Base-by-base conservation (phyloP, 1,139 yeast species). In the Eremothecium gossypii region DNA sequence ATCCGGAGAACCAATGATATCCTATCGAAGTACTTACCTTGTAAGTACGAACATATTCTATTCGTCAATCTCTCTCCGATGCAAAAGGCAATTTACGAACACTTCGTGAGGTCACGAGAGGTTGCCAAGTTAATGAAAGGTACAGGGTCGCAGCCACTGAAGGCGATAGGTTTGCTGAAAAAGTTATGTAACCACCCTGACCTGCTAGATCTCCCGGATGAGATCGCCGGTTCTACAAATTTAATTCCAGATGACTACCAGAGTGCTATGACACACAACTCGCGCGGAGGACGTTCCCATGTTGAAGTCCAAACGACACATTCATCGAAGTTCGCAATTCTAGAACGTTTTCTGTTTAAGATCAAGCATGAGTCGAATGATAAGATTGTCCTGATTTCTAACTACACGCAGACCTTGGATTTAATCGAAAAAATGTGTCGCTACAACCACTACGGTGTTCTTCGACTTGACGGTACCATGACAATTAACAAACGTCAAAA, bases 1-100 rank as follows among this genome's bases (percentile, higher is more conserved):
- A 93, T 91, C 47, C 75, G 99, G 58, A 78, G 99, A 58, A 89
- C 98, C 0, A 91, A 91, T 64, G 98, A 93, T 63, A 85, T 91
- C 52, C 69, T 91, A 46, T 83, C 96, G 35, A 91, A 91, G 63
- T 91, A 91, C 57, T 69, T 91, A 45, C 98, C 98, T 0, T 85
- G 93, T 50, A 91, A 91, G 61, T 89, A 87, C 60, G 99, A 91
- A 61, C 95, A 91, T 62, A 98, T 91, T 34, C 81, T 91, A 11
- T 91, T 91, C 60, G 89, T 94, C 45, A 82, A 81, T 27, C 67
- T 91, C 44, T 74, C 93, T 1, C 87, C 87, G 1, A 72, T 89
- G 66, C 99, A 91, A 61, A 68, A 69, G 43, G 63, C 70, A 2
- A 62, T 91, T 2, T 91, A 91, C 58, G 69, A 76, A 45, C 82